Base-by-base conservation (phyloP, 306 rosid species). In the Gastrolobium bilobum region DNA sequence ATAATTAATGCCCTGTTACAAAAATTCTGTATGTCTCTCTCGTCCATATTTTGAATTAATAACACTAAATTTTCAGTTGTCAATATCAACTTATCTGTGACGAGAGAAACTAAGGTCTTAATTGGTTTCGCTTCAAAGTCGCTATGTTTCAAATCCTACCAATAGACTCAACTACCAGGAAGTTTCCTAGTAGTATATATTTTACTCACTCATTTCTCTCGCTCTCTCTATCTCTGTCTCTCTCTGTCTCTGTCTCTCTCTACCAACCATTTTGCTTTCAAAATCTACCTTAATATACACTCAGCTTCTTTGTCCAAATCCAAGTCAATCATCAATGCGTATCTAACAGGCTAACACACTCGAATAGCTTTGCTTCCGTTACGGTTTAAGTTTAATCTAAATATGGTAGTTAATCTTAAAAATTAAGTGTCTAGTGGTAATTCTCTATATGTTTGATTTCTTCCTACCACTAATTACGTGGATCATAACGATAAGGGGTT, bases 131-230 rank as follows among this genome's bases (percentile, higher is more conserved):
- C 64, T 33, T 67, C 50, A 44, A 39, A 20, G 58, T 31, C 71
- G 29, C 39, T 46, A 29, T 64, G 82, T 47, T 62, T 60, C 73
- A 43, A 39, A 76, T 59, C 71, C 35, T 50, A 63, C 77, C 70
- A 51, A 53, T 53, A 9, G 13, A 34, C 60, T 54, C 52, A 51
- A 39, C 59, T 38, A 78, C 81, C 71, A 65, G 1, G 51, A 42
- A 34, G 66, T 33, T 65, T 64, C 63, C 53, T 10, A 6, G 6
- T 29, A 30, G 14, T 5, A 33, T 60, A 3, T 34, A 20, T 20
- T 20, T 20, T 20, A 20, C 26, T 20, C 26, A 20, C 26, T 20
- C 26, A 20, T 20, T 1, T 20, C 26, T 20, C 26, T 20, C 26
- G 0, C 26, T 20, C 26, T 20, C 26, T n/a, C n/a, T n/a, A n/a